Evolutionary conservation across 257 asterid species (phyloP), one percentile per base, ranked within the genome.

Genomic region (Salvia rosmarinus): DNA sequence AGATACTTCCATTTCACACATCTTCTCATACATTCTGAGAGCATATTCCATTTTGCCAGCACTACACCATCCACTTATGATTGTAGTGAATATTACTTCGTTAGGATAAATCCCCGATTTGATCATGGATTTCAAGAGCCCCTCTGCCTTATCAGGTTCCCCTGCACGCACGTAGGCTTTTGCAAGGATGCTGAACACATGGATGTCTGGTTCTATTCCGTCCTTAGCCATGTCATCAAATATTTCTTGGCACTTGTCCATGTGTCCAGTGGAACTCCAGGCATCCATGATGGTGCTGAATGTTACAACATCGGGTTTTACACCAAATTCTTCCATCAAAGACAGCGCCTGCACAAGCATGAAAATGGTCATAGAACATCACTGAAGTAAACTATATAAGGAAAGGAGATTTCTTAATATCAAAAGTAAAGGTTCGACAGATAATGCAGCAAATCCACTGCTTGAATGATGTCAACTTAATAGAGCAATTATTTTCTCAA

Each of bases 51-150:
- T 95, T 75, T 82, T 80, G 6, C 95, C 96, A 11, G 85, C 81
- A 75, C 90, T 95, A 57, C 99, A 95, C 99, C 98, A 95, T 28
- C 99, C 99, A 68, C 96, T 88, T 67, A 91, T 95, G 83, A 95
- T 83, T 21, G 96, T 91, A 5, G 99, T 95, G 92, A 89, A 95
- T 68, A 88, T 87, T 2, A 95, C 95, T 0, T 81, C 98, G 32
- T 95, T 95, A 1, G 99, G 96, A 65, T 74, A 79, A 56, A 91
- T 88, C 30, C 81, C 80, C 0, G 86, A 82, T 52, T 80, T 49
- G 8, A 19, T 57, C 98, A 91, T 88, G 56, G 77, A 72, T 19
- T 80, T 60, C 79, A 95, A 57, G 67, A 91, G 87, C 0, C 74
- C 82, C 75, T 88, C 96, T 0, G 98, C 99, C 64, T 79, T 88